Conservation (phyloP, 306 rosid species). For the Cucurbita argyrosperma region DNA sequence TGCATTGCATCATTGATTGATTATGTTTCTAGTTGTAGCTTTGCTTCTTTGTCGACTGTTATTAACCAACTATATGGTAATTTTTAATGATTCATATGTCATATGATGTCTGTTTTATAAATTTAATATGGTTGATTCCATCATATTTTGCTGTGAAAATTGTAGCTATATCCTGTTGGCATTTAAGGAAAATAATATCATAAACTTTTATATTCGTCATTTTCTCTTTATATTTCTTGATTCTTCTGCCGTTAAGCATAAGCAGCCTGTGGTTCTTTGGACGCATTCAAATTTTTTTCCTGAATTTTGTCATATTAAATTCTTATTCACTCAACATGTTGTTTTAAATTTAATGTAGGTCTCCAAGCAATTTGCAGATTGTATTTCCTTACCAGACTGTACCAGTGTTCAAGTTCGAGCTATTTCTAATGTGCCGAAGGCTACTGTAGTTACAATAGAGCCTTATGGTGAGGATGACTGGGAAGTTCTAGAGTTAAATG, state of each 20-base stretch:
- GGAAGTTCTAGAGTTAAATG: constrained; percentile 84
- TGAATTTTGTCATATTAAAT: background rate
- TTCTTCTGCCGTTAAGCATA: background rate
- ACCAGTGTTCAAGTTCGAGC: constrained; percentile 50
- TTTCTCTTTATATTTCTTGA: background rate
- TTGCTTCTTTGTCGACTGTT: background rate
- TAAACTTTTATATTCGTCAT: background rate
- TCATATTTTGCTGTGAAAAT: background rate
- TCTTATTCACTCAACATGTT: background rate
- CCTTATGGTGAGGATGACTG: constrained; percentile 84
- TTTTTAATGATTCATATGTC: background rate
- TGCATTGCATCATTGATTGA: background rate
- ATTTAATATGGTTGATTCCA: background rate
- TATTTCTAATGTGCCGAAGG: constrained; percentile 41
- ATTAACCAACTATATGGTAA: background rate
- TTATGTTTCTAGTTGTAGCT: background rate
- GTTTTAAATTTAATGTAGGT: constrained; percentile 21
- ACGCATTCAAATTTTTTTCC: background rate
- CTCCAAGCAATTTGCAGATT: constrained; percentile 68
- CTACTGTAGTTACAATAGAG: constrained; percentile 51
- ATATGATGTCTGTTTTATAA: background rate
- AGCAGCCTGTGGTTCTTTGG: background rate
- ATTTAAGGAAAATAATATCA: background rate
- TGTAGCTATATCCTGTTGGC: background rate
- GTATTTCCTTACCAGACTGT: constrained; percentile 45